Base-by-base conservation (phyloP, 1,284 basidiomycete genomes). In the Irpex sp. region DNA sequence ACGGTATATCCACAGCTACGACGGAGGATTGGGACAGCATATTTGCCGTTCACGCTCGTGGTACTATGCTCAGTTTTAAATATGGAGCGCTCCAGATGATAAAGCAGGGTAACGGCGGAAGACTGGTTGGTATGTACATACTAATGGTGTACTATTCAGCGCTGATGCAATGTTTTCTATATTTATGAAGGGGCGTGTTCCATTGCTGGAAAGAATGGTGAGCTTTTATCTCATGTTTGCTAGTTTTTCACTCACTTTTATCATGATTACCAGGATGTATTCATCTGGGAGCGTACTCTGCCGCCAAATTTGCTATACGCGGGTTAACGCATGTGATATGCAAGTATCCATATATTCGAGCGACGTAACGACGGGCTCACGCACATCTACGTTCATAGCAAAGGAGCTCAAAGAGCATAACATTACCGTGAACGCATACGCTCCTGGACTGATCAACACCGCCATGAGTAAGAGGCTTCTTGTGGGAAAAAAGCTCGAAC, bases 61-160 rank as follows among this genome's bases (percentile, higher is more conserved):
- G 74, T 34, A 67, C 69, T n/a, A 68, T 74, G 57, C 62, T 72
- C 11, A 71, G 69, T 65, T 75, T 72, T 65, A 73, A 74, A 65
- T 68, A 70, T n/a, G 74, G 72, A 0, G 74, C 73, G 47, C 58
- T 60, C 19, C 71, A 73, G 62, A 73, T 75, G 73, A 67, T 67
- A 26, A 67, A 68, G 63, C 74, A 75, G 67, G 74, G 73, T n/a
- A 54, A 64, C 8, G 74, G 74, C 2, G 73, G 73, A 11, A 61
- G 71, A 49, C 68, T 75, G 9, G 72, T 74, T 47, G 74, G 72
- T 62, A 2, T 26, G 26, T 26, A 4, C 26, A 26, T 26, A 4
- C 3, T 26, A 17, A 1, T n/a, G 17, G n/a, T 21, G 2, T n/a
- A 17, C 11, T 17, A 7, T 19, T n/a, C 7, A 21, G 3, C 26